Conservation (phyloP, 2,329 filamentous ascomycete genomes). For the Orbilia blumenaviensis region DNA sequence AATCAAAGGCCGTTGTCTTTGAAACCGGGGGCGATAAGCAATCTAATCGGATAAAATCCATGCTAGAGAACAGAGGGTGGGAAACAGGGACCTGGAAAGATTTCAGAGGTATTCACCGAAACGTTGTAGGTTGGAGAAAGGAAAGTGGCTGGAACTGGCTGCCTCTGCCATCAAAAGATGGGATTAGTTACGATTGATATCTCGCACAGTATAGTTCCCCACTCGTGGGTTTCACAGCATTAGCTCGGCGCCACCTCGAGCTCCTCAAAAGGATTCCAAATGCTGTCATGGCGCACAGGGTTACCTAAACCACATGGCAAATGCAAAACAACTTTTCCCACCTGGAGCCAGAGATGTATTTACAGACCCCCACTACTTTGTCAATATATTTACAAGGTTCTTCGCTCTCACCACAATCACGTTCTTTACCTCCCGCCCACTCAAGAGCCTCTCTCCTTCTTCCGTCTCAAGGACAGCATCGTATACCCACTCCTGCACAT, state of each 20-base stretch:
- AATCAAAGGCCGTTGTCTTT: slow-evolving; percentile 52
- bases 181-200: background rate
- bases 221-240: no score
- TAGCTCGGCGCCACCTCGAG: background rate
- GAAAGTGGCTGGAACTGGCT: slow-evolving; percentile 50
- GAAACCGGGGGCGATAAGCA: slow-evolving; percentile 57
- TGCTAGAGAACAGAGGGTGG: slow-evolving; percentile 21
- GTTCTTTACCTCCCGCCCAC: slow-evolving; percentile 67
- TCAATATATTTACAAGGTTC: slow-evolving; percentile 78
- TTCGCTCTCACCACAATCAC: slow-evolving; percentile 74
- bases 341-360: slow-evolving; percentile 17
- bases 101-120: slow-evolving; percentile 55
- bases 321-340: background rate
- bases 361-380: slow-evolving; percentile 59
- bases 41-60: slow-evolving; percentile 51
- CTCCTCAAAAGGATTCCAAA: background rate
- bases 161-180: background rate
- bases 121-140: slow-evolving; percentile 57
- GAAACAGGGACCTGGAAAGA: slow-evolving; percentile 55
- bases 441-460: slow-evolving; percentile 69
- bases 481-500: slow-evolving; percentile 70
- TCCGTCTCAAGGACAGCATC: slow-evolving; percentile 70
- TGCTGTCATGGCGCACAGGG: background rate
- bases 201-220: background rate
- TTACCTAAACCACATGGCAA: background rate